These are phyloP conservation scores for Nitzschia palea DNA, from an alignment of 108 stramenopile genomes.

Conservation along the genomic window DNA sequence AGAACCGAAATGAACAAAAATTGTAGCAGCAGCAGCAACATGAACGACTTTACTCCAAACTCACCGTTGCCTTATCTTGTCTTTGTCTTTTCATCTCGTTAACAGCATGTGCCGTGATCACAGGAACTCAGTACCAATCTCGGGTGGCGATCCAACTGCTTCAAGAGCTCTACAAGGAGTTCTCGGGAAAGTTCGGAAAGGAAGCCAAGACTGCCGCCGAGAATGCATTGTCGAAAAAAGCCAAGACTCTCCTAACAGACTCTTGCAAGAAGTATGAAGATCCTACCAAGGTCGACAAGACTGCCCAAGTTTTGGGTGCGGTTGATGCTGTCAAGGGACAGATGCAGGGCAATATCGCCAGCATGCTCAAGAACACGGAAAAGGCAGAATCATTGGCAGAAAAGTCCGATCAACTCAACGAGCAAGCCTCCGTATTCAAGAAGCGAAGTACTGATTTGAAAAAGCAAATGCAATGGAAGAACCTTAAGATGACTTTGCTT, in stretches of 20 bases:
- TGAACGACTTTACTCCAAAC: too few species aligned
- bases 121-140: conserved; percentile 82
- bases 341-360: conserved; percentile 87
- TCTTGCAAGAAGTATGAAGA: conserved; percentile 85
- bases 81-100: not conserved
- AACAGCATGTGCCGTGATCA: conserved; percentile 81
- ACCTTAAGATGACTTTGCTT: conserved; percentile 86
- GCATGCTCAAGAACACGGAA: conserved; percentile 89
- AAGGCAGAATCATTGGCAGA: conserved; percentile 80
- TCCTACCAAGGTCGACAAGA: conserved; percentile 84
- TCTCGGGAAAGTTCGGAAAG: conserved; percentile 60
- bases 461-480: conserved; percentile 93
- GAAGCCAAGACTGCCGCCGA: conserved; percentile 72
- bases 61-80: too few species aligned
- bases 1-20: too few species aligned
- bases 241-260: conserved; percentile 59
- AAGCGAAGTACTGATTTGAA: conserved; percentile 76
- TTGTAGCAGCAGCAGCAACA: too few species aligned
- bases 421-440: conserved; percentile 90
- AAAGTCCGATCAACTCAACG: conserved; percentile 82
- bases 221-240: conserved; percentile 75
- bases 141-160: conserved; percentile 83
- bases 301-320: conserved; percentile 67
- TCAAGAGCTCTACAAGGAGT: conserved; percentile 70
- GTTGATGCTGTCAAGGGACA: conserved; percentile 83